phyloP scores from a whole-genome alignment of 768 basidiomycete species.

The Panus rudis region DNA sequence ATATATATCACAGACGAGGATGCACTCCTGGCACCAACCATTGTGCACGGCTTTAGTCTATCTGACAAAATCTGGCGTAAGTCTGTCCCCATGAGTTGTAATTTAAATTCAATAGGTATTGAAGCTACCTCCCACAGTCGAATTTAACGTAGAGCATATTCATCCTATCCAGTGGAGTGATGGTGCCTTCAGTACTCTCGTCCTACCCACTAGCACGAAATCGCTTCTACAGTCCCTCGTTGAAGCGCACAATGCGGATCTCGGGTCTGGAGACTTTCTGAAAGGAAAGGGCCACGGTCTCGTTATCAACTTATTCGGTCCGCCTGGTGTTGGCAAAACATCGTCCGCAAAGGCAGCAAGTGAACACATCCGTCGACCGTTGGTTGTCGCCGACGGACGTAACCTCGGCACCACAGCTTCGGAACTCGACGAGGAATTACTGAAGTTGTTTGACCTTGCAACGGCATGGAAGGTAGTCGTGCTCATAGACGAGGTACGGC shows the following conservation, averaged over 20 bases:
- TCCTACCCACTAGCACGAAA: conserved; percentile 25
- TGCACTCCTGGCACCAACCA: conserved; percentile 44
- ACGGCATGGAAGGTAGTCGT: conserved; percentile 28
- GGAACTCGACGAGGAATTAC: conserved; percentile 21
- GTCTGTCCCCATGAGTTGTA: conserved; percentile 15
- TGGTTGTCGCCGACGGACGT: conserved; percentile 24
- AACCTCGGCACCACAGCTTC: conserved; percentile 26
- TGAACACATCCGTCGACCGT: conserved; percentile 12
- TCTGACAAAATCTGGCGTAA: conserved; percentile 51
- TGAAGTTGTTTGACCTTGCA: conserved; percentile 25
- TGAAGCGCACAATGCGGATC: conserved; percentile 20
- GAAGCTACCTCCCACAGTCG: conserved; percentile 32
- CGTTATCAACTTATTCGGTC: conserved; percentile 25
- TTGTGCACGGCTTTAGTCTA: conserved; percentile 57
- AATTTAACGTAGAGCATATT: conserved; percentile 52
- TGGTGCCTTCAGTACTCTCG: conserved; percentile 25
- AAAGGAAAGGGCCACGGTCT: conserved; percentile 30
- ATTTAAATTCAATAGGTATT: neutral
- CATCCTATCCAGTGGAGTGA: conserved; percentile 35
- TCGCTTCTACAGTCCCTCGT: conserved; percentile 24
- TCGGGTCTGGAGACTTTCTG: conserved; percentile 27
- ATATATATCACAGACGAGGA: conserved; percentile 42
- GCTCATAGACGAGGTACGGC: conserved; percentile 24
- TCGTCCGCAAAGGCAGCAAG: conserved; percentile 19
- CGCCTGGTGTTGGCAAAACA: conserved; percentile 23